These are phyloP conservation scores for Colletotrichum acutatum DNA, from an alignment of 2,329 filamentous ascomycete genomes.

Conservation along the genomic window DNA sequence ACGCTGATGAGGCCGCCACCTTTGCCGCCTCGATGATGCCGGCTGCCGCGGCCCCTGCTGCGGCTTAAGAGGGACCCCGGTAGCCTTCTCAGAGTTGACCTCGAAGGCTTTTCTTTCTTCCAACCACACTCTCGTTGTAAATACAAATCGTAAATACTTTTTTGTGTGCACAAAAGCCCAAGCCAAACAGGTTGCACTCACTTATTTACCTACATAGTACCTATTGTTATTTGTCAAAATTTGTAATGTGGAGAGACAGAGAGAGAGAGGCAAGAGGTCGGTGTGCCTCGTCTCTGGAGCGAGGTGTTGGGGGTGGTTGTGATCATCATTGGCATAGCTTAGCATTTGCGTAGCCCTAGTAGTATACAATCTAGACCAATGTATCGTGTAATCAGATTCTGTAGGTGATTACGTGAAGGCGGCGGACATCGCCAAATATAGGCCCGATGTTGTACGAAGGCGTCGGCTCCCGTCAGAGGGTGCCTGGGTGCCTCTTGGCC, in stretches of 20 bases:
- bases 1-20: conserved; percentile 42
- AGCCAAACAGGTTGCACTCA: neutral
- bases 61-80: neutral
- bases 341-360: conserved; percentile 18
- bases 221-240: neutral
- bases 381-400: neutral
- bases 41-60: neutral
- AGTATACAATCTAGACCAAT: conserved; percentile 16
- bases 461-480: neutral
- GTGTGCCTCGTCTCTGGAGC: neutral
- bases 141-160: neutral
- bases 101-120: conserved; percentile 12
- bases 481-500: neutral
- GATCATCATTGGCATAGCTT: conserved; percentile 25
- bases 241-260: neutral
- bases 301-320: neutral
- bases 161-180: neutral
- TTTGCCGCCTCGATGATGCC: conserved; percentile 30
- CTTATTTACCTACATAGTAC: neutral
- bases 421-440: neutral
- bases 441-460: neutral
- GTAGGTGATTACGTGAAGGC: neutral
- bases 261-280: too few relatives aligned
- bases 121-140: neutral
- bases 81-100: conserved; percentile 26